phyloP scores from a whole-genome alignment of 2,329 filamentous ascomycete species.

The Colletotrichum lini region DNA sequence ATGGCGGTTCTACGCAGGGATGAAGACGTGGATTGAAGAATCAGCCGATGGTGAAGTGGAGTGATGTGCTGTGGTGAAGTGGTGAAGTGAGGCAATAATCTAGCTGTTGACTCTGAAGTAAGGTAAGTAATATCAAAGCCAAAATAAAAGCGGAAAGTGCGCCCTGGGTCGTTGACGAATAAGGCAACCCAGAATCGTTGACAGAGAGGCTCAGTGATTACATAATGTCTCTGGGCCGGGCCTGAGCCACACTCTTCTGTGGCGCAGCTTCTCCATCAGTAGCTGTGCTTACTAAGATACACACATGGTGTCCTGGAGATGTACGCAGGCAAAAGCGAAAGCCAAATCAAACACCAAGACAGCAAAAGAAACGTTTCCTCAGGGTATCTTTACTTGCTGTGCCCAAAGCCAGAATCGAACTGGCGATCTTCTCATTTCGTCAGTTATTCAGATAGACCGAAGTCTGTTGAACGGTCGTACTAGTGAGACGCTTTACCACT shows the following conservation, averaged over 20 bases:
- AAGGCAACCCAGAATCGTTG: neutral
- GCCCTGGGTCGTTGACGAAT: neutral
- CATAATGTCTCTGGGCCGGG: neutral
- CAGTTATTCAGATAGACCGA: neutral
- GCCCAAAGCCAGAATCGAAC: conserved; percentile 19
- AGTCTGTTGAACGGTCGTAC: neutral
- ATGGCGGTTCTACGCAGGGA: no score
- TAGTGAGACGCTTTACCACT: conserved; percentile 19
- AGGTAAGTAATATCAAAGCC: no score
- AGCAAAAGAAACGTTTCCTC: no score
- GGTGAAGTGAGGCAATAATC: neutral
- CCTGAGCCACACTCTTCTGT: neutral
- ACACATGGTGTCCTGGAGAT: no score
- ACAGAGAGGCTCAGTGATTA: neutral
- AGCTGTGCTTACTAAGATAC: neutral
- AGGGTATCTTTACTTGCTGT: neutral
- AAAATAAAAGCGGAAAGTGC: neutral
- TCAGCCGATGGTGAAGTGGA: neutral
- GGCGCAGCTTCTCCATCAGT: neutral
- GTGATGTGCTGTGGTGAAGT: neutral
- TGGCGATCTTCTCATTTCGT: conserved; percentile 14
- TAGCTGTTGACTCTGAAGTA: no score
- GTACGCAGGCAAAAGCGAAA: neutral
- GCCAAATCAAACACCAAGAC: neutral
- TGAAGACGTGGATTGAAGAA: neutral